Evolutionary conservation across 345 rosid genomes (phyloP).

Genomic region (Brassica cretica): DNA sequence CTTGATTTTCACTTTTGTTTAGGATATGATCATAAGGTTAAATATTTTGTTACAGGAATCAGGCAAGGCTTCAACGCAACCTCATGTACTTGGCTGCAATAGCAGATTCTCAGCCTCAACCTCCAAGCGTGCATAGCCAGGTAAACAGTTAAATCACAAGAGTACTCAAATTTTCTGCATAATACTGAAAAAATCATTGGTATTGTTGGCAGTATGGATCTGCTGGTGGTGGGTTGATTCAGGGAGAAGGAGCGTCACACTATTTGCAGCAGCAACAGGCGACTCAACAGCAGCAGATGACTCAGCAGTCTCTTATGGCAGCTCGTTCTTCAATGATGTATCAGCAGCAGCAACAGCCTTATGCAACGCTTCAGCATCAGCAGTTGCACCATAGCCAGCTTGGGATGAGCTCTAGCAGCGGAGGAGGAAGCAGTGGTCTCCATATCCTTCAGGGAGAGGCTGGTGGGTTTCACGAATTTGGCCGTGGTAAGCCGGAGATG

Average conservation of each 20-base stretch:
- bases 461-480: constrained; percentile 73
- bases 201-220: constrained; percentile 59
- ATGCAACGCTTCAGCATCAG: constrained; percentile 79
- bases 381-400: constrained; percentile 90
- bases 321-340: constrained; percentile 91
- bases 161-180: neutral
- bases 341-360: constrained; percentile 56
- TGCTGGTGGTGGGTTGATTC: constrained; percentile 64
- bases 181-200: neutral
- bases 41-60: constrained; percentile 61
- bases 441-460: constrained; percentile 45
- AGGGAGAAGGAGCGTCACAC: constrained; percentile 70
- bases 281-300: constrained; percentile 84
- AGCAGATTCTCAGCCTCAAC: constrained; percentile 98
- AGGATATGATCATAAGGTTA: neutral
- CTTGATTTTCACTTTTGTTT: neutral
- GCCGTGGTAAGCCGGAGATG: constrained; percentile 84
- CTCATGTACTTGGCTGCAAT: constrained; percentile 99
- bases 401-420: constrained; percentile 76
- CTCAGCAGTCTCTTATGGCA: constrained; percentile 84
- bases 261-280: constrained; percentile 95
- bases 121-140: constrained; percentile 81
- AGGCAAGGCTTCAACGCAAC: constrained; percentile 93
- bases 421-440: constrained; percentile 66
- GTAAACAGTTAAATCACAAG: constrained; percentile 62